Conservation (phyloP, 2,329 filamentous ascomycete species). For the Microcyclosporella mali region DNA sequence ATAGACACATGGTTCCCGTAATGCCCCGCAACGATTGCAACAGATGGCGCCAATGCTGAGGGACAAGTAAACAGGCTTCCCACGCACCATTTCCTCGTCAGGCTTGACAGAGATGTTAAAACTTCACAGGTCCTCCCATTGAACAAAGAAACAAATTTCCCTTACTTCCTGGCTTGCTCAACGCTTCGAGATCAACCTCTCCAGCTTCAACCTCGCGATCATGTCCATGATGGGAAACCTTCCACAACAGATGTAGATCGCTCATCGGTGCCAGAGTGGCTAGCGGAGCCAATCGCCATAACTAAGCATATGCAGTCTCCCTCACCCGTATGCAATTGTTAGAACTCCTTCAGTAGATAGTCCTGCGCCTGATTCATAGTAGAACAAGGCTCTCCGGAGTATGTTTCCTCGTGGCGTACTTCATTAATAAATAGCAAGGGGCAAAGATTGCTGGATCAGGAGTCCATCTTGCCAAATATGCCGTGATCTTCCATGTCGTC, state of each 20-base stretch:
- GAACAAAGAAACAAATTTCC: not conserved
- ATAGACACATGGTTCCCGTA: no score
- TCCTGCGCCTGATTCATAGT: constrained; percentile 7
- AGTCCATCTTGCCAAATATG: constrained; percentile 95
- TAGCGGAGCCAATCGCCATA: constrained; percentile 17
- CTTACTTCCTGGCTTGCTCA: constrained; percentile 18
- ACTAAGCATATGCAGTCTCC: constrained; percentile 17
- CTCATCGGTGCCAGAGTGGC: constrained; percentile 23
- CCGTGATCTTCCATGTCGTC: constrained; percentile 81
- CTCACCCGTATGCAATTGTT: constrained; percentile 14
- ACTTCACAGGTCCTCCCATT: no score
- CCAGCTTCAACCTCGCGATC: constrained; percentile 33
- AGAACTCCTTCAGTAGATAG: constrained; percentile 12
- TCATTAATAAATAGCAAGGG: constrained; percentile 5
- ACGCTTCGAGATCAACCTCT: constrained; percentile 21
- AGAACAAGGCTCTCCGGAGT: constrained; percentile 1
- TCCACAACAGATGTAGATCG: constrained; percentile 5
- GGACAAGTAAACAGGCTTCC: not conserved
- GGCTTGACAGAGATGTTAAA: no score
- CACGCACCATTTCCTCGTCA: not conserved
- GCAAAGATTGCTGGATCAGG: constrained; percentile 41
- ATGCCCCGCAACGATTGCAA: no score
- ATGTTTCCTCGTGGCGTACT: constrained; percentile 1
- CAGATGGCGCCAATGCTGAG: no score
- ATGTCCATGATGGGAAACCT: not conserved